These are phyloP conservation scores for Macrophomina tecta DNA, from an alignment of 2,329 filamentous ascomycete genomes.

Conservation along the genomic window DNA sequence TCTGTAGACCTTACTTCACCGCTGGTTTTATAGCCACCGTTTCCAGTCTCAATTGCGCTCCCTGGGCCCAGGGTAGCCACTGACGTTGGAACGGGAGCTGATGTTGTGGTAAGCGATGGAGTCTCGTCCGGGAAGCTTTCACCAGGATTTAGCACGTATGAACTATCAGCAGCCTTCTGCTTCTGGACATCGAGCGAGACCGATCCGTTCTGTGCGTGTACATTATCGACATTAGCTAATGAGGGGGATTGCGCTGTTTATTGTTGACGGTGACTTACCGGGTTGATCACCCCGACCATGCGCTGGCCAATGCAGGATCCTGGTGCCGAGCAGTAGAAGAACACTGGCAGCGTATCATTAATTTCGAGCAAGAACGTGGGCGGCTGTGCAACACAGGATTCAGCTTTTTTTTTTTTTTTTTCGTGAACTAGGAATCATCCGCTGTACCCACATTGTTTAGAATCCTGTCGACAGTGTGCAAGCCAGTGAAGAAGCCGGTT, in stretches of 20 bases:
- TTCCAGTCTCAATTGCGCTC: neutral
- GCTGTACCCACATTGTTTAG: constrained; percentile 19
- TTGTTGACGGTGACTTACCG: constrained; percentile 50
- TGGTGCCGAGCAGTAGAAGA: constrained; percentile 59
- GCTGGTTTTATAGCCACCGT: constrained; percentile 33
- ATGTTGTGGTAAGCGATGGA: neutral
- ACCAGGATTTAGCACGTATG: constrained; percentile 43
- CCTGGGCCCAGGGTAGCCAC: neutral
- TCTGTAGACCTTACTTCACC: constrained; percentile 49
- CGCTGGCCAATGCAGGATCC: constrained; percentile 67
- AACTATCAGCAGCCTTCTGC: constrained; percentile 33
- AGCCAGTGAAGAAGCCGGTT: constrained; percentile 41
- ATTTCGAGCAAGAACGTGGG: constrained; percentile 35
- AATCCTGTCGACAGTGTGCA: constrained; percentile 31
- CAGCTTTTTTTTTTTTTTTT: too few relatives aligned
- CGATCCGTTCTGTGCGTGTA: constrained; percentile 21
- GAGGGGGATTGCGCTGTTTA: neutral
- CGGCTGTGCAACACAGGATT: neutral
- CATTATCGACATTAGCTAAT: neutral
- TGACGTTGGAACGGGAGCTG: neutral
- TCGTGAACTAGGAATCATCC: too few relatives aligned
- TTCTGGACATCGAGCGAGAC: constrained; percentile 21
- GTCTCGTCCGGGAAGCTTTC: constrained; percentile 47
- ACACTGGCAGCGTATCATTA: constrained; percentile 44
- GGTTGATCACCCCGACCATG: constrained; percentile 83